Conservation (phyloP, 441 rosid species). For the Theobroma grandiflorum region DNA sequence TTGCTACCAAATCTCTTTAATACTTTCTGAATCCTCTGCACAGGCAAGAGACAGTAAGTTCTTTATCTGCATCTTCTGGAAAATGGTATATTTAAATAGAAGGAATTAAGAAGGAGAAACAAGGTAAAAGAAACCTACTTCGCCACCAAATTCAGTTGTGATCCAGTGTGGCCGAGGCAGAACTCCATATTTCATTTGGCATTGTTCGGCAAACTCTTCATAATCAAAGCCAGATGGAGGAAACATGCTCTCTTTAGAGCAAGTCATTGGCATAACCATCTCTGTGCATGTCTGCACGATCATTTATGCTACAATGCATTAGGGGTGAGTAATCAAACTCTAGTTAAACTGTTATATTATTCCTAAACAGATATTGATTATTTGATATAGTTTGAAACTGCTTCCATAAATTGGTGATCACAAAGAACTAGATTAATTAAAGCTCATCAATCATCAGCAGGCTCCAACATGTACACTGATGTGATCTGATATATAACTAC, state of each 20-base stretch:
- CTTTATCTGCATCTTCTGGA: neutral
- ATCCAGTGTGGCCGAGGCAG: constrained; percentile 82
- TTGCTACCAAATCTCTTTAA: constrained; percentile 72
- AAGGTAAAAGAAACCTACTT: constrained; percentile 41
- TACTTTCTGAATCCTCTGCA: constrained; percentile 57
- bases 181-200: constrained; percentile 55
- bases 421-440: neutral
- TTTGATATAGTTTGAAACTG: neutral
- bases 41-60: constrained; percentile 2
- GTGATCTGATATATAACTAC: neutral
- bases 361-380: neutral
- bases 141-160: constrained; percentile 80
- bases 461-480: neutral
- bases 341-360: neutral
- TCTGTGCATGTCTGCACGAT: constrained; percentile 71
- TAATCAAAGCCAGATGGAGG: constrained; percentile 55
- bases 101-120: neutral
- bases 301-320: neutral
- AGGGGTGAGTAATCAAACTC: neutral
- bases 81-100: neutral
- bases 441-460: neutral
- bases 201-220: constrained; percentile 46
- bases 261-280: constrained; percentile 85
- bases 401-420: neutral
- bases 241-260: constrained; percentile 73